Evolutionary conservation across 768 basidiomycete species (phyloP), one percentile per base, ranked within the genome.

Genomic region (Lactifluus volemus): DNA sequence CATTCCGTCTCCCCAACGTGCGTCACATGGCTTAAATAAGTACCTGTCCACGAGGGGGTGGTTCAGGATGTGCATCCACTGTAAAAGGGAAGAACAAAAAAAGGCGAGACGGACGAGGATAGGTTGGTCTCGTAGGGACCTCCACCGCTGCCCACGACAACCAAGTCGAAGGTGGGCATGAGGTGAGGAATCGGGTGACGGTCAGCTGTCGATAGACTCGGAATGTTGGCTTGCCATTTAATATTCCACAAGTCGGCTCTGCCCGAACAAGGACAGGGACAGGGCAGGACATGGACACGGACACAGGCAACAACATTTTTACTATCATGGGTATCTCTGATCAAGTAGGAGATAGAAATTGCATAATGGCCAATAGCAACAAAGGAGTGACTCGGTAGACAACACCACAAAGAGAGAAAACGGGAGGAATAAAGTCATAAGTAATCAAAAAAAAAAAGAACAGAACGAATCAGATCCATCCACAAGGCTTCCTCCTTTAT

Each of bases 51-150:
- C 42, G 29, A 6, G n/a, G n/a, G n/a, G n/a, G n/a, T 19, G 7
- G 5, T 10, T 47, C 25, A 47, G 45, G 21, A 47, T 25, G 21
- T 49, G 36, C 53, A 19, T 34, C n/a, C 30, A n/a, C n/a, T 62
- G 65, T 49, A 48, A 41, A 58, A 53, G 45, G 54, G 34, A 10
- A 36, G 2, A 25, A 25, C 25, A 36, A 36, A 62, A 49, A 45
- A 19, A 53, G 45, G 61, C 55, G 61, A 44, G 49, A 79, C 86
- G 66, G 71, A 92, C 93, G 84, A 87, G 30, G 89, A 91, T 64
- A 97, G 73, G 74, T 98, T 90, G 25, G 85, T 87, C 73, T 98
- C 95, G 67, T 86, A 81, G 8, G 92, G 92, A 52, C 95, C 95
- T 49, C 95, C 95, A 59, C 93, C 73, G 59, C 69, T 69, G 51